A percentile compares a stretch with the other conserved stretches of the same genome.
Conservation (phyloP, 2,329 filamentous ascomycete genomes). For the Penicillium olsonii region DNA sequence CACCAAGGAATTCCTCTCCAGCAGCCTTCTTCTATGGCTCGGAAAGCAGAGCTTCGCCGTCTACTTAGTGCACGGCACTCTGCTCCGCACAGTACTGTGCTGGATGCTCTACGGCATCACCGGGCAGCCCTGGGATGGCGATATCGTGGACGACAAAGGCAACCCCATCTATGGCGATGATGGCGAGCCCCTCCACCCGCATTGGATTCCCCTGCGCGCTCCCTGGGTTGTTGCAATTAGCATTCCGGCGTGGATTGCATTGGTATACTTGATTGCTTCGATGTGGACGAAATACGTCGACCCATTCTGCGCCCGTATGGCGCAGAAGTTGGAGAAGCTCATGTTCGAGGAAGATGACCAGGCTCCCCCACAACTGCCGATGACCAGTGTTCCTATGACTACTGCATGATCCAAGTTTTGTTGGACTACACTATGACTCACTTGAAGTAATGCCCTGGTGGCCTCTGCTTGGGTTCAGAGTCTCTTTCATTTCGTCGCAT, state of each 20-base stretch:
- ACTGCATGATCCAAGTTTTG: conserved; percentile 6
- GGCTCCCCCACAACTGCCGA: conserved; percentile 19
- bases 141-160: conserved; percentile 16
- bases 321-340: conserved; percentile 50
- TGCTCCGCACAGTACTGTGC: conserved; percentile 53
- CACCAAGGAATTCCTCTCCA: conserved; percentile 53
- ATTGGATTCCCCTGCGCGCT: conserved; percentile 45
- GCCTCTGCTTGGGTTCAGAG: conserved; percentile 1
- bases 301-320: conserved; percentile 51
- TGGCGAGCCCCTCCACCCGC: conserved; percentile 40
- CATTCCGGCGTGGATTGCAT: conserved; percentile 49
- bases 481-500: not conserved
- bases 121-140: conserved; percentile 45
- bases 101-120: conserved; percentile 57
- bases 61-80: conserved; percentile 57
- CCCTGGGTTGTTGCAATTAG: conserved; percentile 44
- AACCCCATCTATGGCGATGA: conserved; percentile 36
- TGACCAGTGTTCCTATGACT: conserved; percentile 30
- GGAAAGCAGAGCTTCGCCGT: conserved; percentile 59
- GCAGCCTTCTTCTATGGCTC: conserved; percentile 54
- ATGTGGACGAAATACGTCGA: conserved; percentile 57
- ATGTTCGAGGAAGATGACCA: conserved; percentile 51
- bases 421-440: not conserved
- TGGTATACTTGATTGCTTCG: conserved; percentile 52
- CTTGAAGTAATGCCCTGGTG: conserved; percentile 8